Percentiles rank a stretch among this genome's conserved stretches.
Conservation (phyloP, 2,329 filamentous ascomycete species). For the Fusarium veterinarium region DNA sequence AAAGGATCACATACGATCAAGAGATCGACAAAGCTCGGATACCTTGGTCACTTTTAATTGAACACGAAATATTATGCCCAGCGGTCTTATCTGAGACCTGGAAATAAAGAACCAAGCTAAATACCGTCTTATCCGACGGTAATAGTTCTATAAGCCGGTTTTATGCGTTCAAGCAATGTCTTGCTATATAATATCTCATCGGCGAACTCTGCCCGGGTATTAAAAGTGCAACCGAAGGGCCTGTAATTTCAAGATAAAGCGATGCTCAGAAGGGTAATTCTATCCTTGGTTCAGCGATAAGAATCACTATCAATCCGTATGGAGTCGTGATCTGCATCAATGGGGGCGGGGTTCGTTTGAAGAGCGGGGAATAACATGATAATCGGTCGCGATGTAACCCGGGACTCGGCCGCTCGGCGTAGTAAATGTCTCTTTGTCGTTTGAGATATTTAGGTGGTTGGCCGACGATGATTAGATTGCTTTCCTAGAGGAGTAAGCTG, state of each 20-base stretch:
- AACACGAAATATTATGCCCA: not conserved
- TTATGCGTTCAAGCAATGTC: accelerated
- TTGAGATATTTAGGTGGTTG: not conserved
- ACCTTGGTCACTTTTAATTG: not conserved
- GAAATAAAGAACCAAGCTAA: not conserved
- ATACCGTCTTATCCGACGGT: not conserved
- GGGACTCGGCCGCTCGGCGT: not conserved
- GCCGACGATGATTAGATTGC: not conserved
- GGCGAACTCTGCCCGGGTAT: not conserved
- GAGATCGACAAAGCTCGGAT: not conserved
- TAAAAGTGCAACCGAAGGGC: not conserved
- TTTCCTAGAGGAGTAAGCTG: not conserved
- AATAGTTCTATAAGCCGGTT: not conserved
- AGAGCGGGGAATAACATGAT: not conserved
- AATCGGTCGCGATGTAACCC: not conserved
- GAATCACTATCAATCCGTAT: not conserved
- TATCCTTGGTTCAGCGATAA: not conserved
- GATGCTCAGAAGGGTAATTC: constrained; percentile 1
- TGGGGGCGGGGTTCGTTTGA: not conserved
- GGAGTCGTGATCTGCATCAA: not conserved
- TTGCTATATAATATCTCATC: not conserved
- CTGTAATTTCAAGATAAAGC: not conserved
- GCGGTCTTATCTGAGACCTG: not conserved
- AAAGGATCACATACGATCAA: not conserved
- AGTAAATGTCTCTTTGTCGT: no score